Conservation (phyloP, 1,284 basidiomycete species). For the Ceratobasidium papillatum region DNA sequence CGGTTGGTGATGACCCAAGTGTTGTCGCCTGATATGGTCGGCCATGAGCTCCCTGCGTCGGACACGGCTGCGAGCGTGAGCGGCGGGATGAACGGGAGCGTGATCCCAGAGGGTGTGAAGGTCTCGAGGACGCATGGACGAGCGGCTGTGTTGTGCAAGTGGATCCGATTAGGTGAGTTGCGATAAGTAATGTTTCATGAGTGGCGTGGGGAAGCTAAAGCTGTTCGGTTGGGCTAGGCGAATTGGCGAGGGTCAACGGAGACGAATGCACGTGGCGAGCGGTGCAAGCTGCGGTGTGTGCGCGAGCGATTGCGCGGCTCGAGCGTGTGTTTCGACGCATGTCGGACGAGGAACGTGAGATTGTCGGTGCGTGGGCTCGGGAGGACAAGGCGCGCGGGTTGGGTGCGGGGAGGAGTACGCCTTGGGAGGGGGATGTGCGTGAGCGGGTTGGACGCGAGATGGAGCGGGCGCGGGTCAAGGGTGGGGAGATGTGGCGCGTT, state of each 20-base stretch:
- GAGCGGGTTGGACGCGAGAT: constrained; percentile 56
- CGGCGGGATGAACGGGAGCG: neutral
- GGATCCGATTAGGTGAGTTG: constrained; percentile 58
- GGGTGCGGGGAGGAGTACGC: constrained; percentile 60
- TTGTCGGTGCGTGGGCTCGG: constrained; percentile 72
- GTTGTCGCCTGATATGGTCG: constrained; percentile 48
- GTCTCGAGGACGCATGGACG: constrained; percentile 64
- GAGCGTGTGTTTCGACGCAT: constrained; percentile 81
- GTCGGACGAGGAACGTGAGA: constrained; percentile 62
- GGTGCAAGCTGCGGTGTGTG: constrained; percentile 70
- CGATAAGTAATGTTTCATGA: neutral
- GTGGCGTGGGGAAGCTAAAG: neutral
- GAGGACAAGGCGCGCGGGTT: constrained; percentile 50
- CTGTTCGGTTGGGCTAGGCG: constrained; percentile 58
- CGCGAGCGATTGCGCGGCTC: constrained; percentile 73
- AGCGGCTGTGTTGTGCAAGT: constrained; percentile 72
- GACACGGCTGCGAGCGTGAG: constrained; percentile 21
- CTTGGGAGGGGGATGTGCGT: constrained; percentile 70
- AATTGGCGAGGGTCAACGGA: constrained; percentile 69
- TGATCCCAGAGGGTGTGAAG: constrained; percentile 27
- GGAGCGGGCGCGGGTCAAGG: constrained; percentile 55
- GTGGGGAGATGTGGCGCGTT: constrained; percentile 57
- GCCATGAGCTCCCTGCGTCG: constrained; percentile 21
- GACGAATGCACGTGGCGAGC: constrained; percentile 81
- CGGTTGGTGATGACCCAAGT: constrained; percentile 73